Percentiles rank a stretch among this genome's conserved stretches.
These are phyloP conservation scores for Coemansia sp. DNA, from an alignment of 192 early-diverging fungal species.

Conservation along the genomic window DNA sequence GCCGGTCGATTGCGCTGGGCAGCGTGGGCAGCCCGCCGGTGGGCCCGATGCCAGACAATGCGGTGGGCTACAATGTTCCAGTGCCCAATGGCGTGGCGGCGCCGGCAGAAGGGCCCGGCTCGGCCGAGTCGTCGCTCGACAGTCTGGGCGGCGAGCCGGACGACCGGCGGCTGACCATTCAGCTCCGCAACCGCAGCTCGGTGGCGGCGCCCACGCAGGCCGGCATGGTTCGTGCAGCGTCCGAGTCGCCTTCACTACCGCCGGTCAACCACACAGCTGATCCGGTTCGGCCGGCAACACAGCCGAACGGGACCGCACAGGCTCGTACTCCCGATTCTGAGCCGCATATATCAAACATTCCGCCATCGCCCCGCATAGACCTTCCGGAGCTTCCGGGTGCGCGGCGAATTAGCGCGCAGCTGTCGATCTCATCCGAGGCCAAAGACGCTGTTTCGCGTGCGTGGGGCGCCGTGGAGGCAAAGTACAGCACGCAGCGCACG, in stretches of 20 bases:
- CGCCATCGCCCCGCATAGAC: neutral
- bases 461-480: conserved; percentile 27
- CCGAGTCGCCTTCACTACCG: neutral
- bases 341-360: neutral
- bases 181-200: conserved; percentile 50
- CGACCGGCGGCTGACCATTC: conserved; percentile 52
- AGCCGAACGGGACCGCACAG: no score
- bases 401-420: neutral
- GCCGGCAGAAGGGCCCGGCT: neutral
- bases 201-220: conserved; percentile 8
- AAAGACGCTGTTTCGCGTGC: neutral
- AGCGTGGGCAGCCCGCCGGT: conserved; percentile 9
- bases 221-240: conserved; percentile 4
- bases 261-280: neutral
- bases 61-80: neutral
- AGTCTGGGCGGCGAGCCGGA: conserved; percentile 17
- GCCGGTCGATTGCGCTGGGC: conserved; percentile 37
- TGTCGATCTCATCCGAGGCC: neutral
- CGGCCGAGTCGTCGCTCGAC: conserved; percentile 9
- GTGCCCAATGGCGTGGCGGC: neutral
- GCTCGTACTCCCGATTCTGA: neutral
- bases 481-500: conserved; percentile 35
- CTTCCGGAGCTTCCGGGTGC: neutral
- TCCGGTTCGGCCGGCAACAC: no score
- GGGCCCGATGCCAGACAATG: neutral